Percentiles rank a stretch among this genome's conserved stretches.
Evolutionary conservation across 2,329 filamentous ascomycete species (phyloP).

Genomic region (Waltergamsia citrina): DNA sequence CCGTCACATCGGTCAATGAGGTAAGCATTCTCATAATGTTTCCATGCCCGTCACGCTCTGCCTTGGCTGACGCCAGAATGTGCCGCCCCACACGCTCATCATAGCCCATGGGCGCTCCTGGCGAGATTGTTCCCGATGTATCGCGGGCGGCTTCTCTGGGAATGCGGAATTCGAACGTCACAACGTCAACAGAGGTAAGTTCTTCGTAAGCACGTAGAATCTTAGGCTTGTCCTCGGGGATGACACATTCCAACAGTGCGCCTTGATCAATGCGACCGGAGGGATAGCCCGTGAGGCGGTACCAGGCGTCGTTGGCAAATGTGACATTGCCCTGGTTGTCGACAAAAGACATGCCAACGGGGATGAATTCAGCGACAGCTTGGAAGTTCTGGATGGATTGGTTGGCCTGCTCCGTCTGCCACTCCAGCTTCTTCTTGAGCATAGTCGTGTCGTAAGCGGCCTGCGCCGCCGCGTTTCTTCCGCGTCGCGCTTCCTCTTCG

Average conservation of each 20-base stretch:
- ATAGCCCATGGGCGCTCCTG: conserved; percentile 8
- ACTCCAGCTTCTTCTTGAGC: conserved; percentile 55
- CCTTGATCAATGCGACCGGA: conserved; percentile 18
- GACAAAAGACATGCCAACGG: conserved; percentile 65
- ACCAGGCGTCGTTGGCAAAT: conserved; percentile 63
- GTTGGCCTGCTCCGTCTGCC: conserved; percentile 38
- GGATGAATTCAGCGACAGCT: conserved; percentile 62
- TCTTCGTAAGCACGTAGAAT: conserved; percentile 31
- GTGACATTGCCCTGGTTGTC: conserved; percentile 54
- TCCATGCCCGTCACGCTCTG: conserved; percentile 32
- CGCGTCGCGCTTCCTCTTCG: conserved; percentile 59
- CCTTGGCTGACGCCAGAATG: conserved; percentile 36
- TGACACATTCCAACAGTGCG: conserved; percentile 31
- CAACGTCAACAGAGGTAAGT: conserved; percentile 23
- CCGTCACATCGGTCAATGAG: conserved; percentile 40
- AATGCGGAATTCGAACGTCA: conserved; percentile 37
- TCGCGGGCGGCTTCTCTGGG: conserved; percentile 11
- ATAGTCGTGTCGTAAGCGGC: conserved; percentile 59
- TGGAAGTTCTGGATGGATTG: conserved; percentile 56
- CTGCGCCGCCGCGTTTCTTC: conserved; percentile 42
- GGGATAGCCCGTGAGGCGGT: conserved; percentile 38
- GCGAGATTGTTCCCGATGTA: conserved; percentile 9
- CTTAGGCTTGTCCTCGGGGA: conserved; percentile 33
- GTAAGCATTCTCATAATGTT: conserved; percentile 34
- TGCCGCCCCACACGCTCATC: conserved; percentile 27